These are phyloP conservation scores for Leccinum colubrinum DNA, from an alignment of 1,284 basidiomycete species.

Conservation along the genomic window DNA sequence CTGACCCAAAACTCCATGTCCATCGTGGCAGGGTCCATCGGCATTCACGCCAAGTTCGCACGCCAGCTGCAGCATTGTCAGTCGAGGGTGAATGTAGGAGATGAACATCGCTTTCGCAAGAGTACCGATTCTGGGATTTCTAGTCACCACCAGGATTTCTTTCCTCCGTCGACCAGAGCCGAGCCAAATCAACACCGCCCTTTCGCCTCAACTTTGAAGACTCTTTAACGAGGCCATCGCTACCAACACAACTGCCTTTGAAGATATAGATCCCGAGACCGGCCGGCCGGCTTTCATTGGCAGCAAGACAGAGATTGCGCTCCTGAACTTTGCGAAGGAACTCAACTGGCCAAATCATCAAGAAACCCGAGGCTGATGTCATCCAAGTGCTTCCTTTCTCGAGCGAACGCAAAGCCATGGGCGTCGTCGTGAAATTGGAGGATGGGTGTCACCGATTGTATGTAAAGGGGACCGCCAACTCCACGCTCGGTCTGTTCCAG, in stretches of 20 bases:
- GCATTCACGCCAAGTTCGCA: conserved; percentile 93
- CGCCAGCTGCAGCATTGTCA: conserved; percentile 63
- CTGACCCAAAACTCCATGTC: conserved; percentile 95
- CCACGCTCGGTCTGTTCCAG: too few relatives aligned
- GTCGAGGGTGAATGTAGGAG: conserved; percentile 72
- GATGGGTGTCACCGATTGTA: conserved; percentile 71
- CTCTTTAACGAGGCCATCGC: conserved; percentile 88
- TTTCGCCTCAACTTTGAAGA: conserved; percentile 61
- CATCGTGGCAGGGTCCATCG: conserved; percentile 93
- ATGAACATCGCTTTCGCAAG: conserved; percentile 41
- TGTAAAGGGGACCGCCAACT: too few relatives aligned
- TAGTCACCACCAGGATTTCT: conserved; percentile 70
- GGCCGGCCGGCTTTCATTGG: conserved; percentile 63
- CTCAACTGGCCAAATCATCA: conserved; percentile 82
- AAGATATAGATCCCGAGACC: conserved; percentile 71
- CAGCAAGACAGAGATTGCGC: conserved; percentile 95
- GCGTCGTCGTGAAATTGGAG: conserved; percentile 73
- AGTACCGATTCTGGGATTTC: conserved; percentile 33
- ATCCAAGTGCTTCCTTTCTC: conserved; percentile 95
- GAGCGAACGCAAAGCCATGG: conserved; percentile 96
- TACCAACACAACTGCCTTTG: conserved; percentile 95
- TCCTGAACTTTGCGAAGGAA: conserved; percentile 88
- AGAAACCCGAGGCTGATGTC: conserved; percentile 63
- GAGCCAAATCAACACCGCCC: conserved; percentile 59
- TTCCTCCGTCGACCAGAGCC: conserved; percentile 80